Evolutionary conservation across 352 stramenopile species (phyloP), one percentile per base, ranked within the genome.

Genomic region (Phytophthora constricta): DNA sequence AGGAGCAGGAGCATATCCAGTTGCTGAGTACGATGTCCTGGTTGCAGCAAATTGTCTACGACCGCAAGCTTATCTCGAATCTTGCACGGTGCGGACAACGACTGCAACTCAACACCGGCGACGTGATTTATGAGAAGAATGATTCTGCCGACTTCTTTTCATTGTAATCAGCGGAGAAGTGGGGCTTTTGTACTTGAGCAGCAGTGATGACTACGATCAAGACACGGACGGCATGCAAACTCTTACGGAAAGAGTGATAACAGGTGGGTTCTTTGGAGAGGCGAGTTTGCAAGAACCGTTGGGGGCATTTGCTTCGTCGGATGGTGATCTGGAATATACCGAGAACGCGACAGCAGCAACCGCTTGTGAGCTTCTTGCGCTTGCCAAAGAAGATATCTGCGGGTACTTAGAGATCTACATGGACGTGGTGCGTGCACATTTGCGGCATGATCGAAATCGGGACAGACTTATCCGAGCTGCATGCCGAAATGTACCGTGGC

Each of bases 351-450:
- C 70, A 26, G 80, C 74, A 2, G 26, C 65, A 2, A 69, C 52
- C 3, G 13, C 62, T 0, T 89, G 77, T 23, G 61, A 75, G 11
- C 53, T 92, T 16, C 62, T 92, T 19, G 80, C 74, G n/a, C 52
- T 92, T 41, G 77, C 72, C 14, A 71, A 68, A 37, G 75, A 87
- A 11, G 80, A 91, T 57, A 39, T 92, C 7, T 82, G 70, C 43
- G 77, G 79, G 1, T 92, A 90, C 52, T 71, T 91, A 8, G 69
- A 72, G 13, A 74, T 80, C 55, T 90, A 92, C 55, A 84, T 92
- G 71, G 81, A 91, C 54, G 79, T 90, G 26, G 76, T 92, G 47
- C 71, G 62, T 3, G 73, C 82, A 20, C 82, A 92, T 28, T 47
- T 92, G n/a, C 62, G 53, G 9, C 81, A 88, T 46, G 80, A 89